Evolutionary conservation across 352 stramenopile species (phyloP).

Genomic region (Globisporangium camurandrum): DNA sequence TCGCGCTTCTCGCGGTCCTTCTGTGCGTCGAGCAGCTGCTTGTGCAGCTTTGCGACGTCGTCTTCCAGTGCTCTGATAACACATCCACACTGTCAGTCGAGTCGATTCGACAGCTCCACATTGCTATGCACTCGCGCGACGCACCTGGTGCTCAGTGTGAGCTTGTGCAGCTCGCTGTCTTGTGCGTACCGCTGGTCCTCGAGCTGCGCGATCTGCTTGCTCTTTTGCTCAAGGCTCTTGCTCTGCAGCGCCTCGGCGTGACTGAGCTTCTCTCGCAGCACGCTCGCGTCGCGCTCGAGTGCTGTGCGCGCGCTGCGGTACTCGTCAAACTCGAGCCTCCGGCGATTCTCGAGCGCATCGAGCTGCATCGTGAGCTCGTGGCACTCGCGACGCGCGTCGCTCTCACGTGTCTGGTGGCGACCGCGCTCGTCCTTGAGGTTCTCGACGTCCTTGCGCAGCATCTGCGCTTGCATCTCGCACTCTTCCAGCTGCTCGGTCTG

Average conservation of each 20-base stretch:
- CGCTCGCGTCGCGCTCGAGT: slow-evolving; percentile 46
- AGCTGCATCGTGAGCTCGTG: slow-evolving; percentile 63
- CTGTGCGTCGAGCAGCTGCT: slow-evolving; percentile 38
- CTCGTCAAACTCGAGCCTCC: slow-evolving; percentile 65
- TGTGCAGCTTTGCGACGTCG: slow-evolving; percentile 44
- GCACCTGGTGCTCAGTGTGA: slow-evolving; percentile 32
- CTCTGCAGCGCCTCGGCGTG: slow-evolving; percentile 33
- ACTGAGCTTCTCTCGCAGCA: slow-evolving; percentile 44
- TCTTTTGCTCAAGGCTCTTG: slow-evolving; percentile 43
- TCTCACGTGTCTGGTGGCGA: slow-evolving; percentile 50
- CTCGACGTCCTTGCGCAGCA: slow-evolving; percentile 35
- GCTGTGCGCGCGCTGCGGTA: slow-evolving; percentile 35
- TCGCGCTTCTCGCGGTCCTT: slow-evolving; percentile 40
- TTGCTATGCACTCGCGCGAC: no score
- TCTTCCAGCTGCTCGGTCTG: slow-evolving; percentile 51
- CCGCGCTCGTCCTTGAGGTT: slow-evolving; percentile 50
- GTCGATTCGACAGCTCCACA: neutral
- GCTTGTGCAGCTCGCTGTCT: slow-evolving; percentile 43
- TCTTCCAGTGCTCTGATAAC: slow-evolving; percentile 16
- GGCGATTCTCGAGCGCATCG: slow-evolving; percentile 56
- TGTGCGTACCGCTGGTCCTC: slow-evolving; percentile 58
- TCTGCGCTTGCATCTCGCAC: slow-evolving; percentile 31
- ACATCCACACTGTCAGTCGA: neutral
- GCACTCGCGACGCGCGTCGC: slow-evolving; percentile 40
- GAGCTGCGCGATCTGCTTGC: slow-evolving; percentile 43